phyloP scores from a whole-genome alignment of 2,329 filamentous ascomycete species.

The Zasmidium angulare region DNA sequence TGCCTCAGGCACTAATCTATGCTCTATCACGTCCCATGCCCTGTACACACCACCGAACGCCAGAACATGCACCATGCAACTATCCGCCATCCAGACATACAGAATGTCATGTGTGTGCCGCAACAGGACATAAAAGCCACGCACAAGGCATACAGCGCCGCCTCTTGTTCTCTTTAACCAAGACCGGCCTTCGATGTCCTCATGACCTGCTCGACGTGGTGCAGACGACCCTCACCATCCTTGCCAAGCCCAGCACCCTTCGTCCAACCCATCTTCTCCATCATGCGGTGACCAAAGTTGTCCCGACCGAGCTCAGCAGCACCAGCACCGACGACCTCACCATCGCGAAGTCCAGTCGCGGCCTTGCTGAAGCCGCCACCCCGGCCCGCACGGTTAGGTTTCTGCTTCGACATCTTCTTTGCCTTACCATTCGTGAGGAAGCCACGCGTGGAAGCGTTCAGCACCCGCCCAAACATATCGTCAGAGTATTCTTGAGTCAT shows the following conservation, averaged over 20 bases:
- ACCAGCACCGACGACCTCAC: slow-evolving; percentile 81
- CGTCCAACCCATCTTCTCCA: slow-evolving; percentile 98
- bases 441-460: slow-evolving; percentile 41
- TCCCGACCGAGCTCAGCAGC: slow-evolving; percentile 80
- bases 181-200: slow-evolving; percentile 84
- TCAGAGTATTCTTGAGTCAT: slow-evolving; percentile 63
- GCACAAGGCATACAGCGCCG: not conserved
- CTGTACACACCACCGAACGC: not conserved
- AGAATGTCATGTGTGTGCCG: too few species aligned
- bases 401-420: slow-evolving; percentile 40
- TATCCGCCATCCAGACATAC: not conserved
- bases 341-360: slow-evolving; percentile 67
- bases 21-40: not conserved
- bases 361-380: slow-evolving; percentile 36
- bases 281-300: slow-evolving; percentile 81
- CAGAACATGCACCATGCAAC: not conserved
- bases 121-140: too few species aligned
- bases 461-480: slow-evolving; percentile 49
- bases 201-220: slow-evolving; percentile 82
- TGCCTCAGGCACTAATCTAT: not conserved
- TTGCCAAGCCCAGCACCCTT: slow-evolving; percentile 81
- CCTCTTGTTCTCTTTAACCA: slow-evolving; percentile 46
- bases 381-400: slow-evolving; percentile 21
- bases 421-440: slow-evolving; percentile 47
- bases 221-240: slow-evolving; percentile 78